phyloP scores from a whole-genome alignment of 768 basidiomycete genomes.

The Lactarius hatsudake region DNA sequence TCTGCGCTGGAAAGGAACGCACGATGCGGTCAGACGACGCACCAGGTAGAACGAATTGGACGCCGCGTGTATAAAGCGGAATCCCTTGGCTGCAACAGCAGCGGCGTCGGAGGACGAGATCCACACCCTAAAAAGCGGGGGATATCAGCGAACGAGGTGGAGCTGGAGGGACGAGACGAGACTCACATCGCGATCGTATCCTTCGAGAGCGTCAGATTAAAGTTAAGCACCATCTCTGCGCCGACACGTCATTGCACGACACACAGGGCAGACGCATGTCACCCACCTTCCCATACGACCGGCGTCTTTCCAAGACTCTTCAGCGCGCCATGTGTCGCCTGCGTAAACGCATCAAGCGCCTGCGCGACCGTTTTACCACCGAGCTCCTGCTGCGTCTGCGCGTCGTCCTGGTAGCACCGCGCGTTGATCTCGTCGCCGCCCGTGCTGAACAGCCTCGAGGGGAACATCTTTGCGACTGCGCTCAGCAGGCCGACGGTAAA shows the following conservation, averaged over 20 bases:
- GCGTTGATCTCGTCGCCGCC: constrained; percentile 82
- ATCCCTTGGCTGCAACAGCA: constrained; percentile 58
- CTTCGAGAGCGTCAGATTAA: constrained; percentile 10
- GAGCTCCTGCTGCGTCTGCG: constrained; percentile 48
- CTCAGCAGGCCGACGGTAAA: constrained; percentile 57
- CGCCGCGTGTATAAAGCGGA: constrained; percentile 62
- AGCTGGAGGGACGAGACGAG: too few relatives aligned
- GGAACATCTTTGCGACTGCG: constrained; percentile 50
- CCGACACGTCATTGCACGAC: neutral
- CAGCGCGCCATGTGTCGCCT: constrained; percentile 57
- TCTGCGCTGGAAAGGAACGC: neutral
- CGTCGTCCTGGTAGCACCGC: constrained; percentile 63
- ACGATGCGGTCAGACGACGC: constrained; percentile 18
- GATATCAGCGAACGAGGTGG: neutral
- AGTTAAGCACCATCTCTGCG: neutral
- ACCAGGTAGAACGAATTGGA: constrained; percentile 78
- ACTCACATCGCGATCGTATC: constrained; percentile 16
- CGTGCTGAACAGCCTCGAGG: constrained; percentile 65
- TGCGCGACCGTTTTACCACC: constrained; percentile 54
- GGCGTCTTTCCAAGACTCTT: constrained; percentile 61
- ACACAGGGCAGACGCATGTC: neutral
- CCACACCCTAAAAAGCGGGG: constrained; percentile 56
- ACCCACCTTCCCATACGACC: constrained; percentile 75
- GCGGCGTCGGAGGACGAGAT: constrained; percentile 60
- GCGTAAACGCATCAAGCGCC: constrained; percentile 61